Base-by-base conservation (phyloP, 495 filamentous ascomycete species). In the Oleoguttula mirabilis region DNA sequence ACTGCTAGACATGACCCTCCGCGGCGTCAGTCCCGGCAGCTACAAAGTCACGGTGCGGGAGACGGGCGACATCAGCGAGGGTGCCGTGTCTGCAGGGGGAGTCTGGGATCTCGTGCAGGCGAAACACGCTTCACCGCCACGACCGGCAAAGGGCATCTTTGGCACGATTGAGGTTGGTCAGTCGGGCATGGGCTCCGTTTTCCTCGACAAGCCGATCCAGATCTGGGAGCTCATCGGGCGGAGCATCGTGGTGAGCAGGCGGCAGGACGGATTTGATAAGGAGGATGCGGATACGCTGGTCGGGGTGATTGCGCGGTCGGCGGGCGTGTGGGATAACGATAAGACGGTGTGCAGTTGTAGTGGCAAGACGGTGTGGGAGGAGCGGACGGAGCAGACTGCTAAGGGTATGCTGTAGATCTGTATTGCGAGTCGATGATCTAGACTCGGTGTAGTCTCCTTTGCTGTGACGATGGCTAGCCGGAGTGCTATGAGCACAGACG, bases 331-430 rank as follows among this genome's bases (percentile, higher is more conserved):
- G 90, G 88, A 95, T 60, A 96, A 98, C 56, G 86, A 94, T 58
- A 98, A 95, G 71, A 94, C 82, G 55, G 90, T 98, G 21, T 79
- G 79, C 59, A 88, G 83, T 11, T 96, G 90, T 62, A 92, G 85
- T 30, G 90, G 90, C 2, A 95, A 98, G 76, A 95, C 86, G 52
- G 70, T 98, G 23, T 98, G 90, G 90, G 80, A 96, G 62, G 90
- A 98, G 69, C 72, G 90, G 57, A 80, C 79, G 66, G 88, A 96
- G 57, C 81, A 92, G 64, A 76, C 87, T 33, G 68, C 64, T 33
- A 82, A 80, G 64, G 90, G 90, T 5, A 95, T 98, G 82, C 60
- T 79, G 38, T 92, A n/a, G n/a, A n/a, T n/a, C n/a, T n/a, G n/a
- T n/a, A n/a, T n/a, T n/a, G n/a, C n/a, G n/a, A n/a, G n/a, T n/a